Evolutionary conservation across 176 grass and related monocot genomes (phyloP), one percentile per base, ranked within the genome.

Genomic region (Avena atlantica): DNA sequence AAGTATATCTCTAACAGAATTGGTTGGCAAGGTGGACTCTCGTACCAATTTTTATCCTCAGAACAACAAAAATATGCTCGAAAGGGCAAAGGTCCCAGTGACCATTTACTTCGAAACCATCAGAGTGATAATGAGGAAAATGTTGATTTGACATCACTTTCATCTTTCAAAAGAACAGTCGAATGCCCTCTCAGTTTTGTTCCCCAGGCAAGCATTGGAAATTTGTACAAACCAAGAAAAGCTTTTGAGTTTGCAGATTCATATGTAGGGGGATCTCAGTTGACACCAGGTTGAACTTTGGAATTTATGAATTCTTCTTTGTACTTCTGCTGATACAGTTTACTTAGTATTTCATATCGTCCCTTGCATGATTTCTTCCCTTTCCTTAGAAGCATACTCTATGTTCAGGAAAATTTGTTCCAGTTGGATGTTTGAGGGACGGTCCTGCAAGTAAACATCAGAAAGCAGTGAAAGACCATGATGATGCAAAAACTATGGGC

Each of bases 231-330:
- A 64, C 88, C 87, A 79, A 80, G 42, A 79, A 80, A 85, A 81
- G 58, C 72, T 75, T 37, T 83, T 36, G 81, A 83, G 55, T 83
- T 87, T 78, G 44, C 87, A 40, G 74, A 89, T 81, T 84, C 84
- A 76, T 66, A 62, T 78, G 50, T 58, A 52, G 76, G 82, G 70
- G 78, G 58, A 31, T 90, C 91, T 85, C 84, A 71, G 79, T 61
- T 84, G 59, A 82, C 80, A 94, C 76, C 92, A 95, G 95, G 93
- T 97, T 88, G 83, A 89, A 58, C 53, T 87, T 94, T 81, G 60
- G 51, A 89, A 76, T 71, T 84, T 67, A 92, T 80, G 76, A 9
- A 80, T 67, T 88, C 58, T 81, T 85, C 80, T 69, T 94, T 49
- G 57, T 86, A 71, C 74, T 25, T 89, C 58, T 79, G 52, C 53